phyloP scores from a whole-genome alignment of 495 filamentous ascomycete species.

The Neurospora sp. region DNA sequence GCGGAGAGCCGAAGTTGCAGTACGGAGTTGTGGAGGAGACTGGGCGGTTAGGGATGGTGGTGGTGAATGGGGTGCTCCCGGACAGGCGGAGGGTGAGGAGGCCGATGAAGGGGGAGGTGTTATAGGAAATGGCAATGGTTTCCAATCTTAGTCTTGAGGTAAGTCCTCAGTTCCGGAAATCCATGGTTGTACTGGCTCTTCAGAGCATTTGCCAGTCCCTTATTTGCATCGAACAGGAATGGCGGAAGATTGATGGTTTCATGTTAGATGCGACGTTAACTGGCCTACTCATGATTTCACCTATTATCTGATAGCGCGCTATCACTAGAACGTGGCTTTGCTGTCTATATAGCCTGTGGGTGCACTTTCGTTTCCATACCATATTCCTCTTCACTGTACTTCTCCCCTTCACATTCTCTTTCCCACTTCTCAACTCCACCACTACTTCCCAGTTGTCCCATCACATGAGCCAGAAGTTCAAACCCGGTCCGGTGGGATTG shows the following conservation, averaged over 20 bases:
- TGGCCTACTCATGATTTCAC: fast-evolving
- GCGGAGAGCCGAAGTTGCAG: background rate
- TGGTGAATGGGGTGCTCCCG: background rate
- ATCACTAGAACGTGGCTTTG: background rate
- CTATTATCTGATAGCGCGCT: background rate
- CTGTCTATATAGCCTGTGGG: background rate
- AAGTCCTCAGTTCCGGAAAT: background rate
- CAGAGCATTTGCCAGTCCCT: background rate
- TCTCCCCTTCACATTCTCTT: background rate
- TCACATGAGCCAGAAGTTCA: no score
- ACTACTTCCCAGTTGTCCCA: no score
- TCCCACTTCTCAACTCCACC: no score
- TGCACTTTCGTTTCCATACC: background rate
- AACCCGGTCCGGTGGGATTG: no score
- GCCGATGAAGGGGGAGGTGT: background rate
- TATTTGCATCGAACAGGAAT: background rate
- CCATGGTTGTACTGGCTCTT: background rate
- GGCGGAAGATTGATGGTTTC: background rate
- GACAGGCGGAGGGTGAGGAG: background rate
- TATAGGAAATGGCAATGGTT: background rate
- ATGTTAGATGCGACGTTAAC: background rate
- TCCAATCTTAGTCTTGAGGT: background rate
- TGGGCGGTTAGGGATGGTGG: background rate
- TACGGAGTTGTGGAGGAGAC: background rate
- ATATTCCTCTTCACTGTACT: background rate